These are phyloP conservation scores for Rubia balearica DNA, from an alignment of 305 asterid species.

Conservation along the genomic window DNA sequence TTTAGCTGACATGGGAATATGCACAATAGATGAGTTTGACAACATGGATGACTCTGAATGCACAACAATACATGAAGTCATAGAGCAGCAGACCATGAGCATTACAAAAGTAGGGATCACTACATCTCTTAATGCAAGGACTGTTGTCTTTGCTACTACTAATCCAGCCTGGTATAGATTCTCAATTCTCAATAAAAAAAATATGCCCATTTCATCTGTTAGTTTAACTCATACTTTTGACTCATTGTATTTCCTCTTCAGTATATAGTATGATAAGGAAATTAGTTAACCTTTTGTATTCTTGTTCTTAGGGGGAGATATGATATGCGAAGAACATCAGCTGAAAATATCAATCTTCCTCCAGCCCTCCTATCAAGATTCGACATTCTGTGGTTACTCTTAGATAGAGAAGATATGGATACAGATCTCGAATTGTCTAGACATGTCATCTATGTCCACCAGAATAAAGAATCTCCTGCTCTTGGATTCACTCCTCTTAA, in stretches of 20 bases:
- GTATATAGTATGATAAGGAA: background rate
- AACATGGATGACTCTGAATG: conserved; percentile 97
- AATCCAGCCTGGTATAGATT: conserved; percentile 87
- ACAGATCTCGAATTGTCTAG: conserved; percentile 96
- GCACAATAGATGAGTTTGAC: conserved; percentile 97
- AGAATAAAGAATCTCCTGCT: conserved; percentile 89
- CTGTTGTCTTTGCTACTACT: conserved; percentile 97
- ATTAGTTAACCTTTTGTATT: background rate
- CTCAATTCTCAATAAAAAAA: conserved; percentile 1
- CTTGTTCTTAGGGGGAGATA: conserved; percentile 71
- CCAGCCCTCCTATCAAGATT: conserved; percentile 97
- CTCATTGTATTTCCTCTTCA: too few relatives aligned
- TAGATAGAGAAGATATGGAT: conserved; percentile 97
- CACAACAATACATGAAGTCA: conserved; percentile 94
- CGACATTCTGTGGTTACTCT: conserved; percentile 92
- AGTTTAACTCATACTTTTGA: too few relatives aligned
- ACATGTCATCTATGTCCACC: conserved; percentile 95
- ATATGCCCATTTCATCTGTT: background rate
- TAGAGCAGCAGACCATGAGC: conserved; percentile 99
- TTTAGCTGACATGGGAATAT: conserved; percentile 95
- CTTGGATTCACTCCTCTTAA: conserved; percentile 93
- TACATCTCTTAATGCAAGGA: conserved; percentile 93
- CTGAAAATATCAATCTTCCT: conserved; percentile 96
- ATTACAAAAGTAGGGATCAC: conserved; percentile 99
- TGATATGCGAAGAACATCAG: conserved; percentile 89